phyloP scores from a whole-genome alignment of 2,329 filamentous ascomycete genomes.

The Trichoderma citrinoviride region DNA sequence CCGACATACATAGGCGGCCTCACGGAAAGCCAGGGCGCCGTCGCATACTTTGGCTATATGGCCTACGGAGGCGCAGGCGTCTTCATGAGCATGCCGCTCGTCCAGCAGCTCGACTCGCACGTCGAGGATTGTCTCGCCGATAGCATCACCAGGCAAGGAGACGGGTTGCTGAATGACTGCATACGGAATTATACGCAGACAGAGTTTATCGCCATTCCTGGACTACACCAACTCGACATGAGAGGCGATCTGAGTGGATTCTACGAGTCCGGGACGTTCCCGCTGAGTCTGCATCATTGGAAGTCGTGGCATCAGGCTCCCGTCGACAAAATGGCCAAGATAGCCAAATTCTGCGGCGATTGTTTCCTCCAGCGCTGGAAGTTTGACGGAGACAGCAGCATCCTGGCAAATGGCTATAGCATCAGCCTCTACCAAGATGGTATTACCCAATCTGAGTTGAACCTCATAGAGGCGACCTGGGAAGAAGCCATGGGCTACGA shows the following conservation, averaged over 20 bases:
- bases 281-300: constrained; percentile 61
- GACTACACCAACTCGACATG: constrained; percentile 58
- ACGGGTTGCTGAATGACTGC: constrained; percentile 57
- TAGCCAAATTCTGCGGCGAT: constrained; percentile 49
- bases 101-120: constrained; percentile 46
- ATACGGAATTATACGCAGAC: constrained; percentile 54
- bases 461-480: constrained; percentile 55
- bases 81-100: constrained; percentile 55
- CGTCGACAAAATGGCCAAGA: constrained; percentile 26
- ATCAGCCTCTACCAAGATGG: constrained; percentile 48
- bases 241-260: constrained; percentile 55
- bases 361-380: constrained; percentile 58
- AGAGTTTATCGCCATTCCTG: constrained; percentile 53
- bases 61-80: constrained; percentile 60
- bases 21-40: constrained; percentile 54
- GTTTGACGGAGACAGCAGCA: constrained; percentile 42
- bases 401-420: constrained; percentile 61
- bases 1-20: constrained; percentile 56
- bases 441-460: constrained; percentile 41
- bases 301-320: constrained; percentile 57
- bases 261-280: constrained; percentile 56
- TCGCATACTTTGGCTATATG: constrained; percentile 55
- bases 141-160: constrained; percentile 45
- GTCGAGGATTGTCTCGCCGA: constrained; percentile 49
- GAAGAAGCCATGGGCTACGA: constrained; percentile 48